These are phyloP conservation scores for Aspergillus saccharolyticus DNA, from an alignment of 495 filamentous ascomycete genomes.

Conservation along the genomic window DNA sequence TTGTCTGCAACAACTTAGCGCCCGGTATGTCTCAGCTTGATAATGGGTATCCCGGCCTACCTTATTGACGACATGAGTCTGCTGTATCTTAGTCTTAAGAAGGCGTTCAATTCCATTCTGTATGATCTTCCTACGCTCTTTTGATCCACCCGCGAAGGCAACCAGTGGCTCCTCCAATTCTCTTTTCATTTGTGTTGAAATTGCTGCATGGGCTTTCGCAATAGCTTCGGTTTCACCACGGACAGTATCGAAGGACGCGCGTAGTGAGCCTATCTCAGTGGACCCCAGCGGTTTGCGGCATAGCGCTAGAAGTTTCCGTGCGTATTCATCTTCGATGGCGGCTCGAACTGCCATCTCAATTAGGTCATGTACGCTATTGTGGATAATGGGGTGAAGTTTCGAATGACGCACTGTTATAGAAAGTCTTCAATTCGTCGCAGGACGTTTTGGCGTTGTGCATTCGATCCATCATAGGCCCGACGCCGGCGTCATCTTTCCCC, in stretches of 20 bases:
- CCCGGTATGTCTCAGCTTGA: not conserved
- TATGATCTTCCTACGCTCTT: constrained; percentile 93
- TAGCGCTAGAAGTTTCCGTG: constrained; percentile 82
- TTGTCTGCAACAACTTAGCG: constrained; percentile 54
- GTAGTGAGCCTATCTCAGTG: constrained; percentile 79
- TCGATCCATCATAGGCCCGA: constrained; percentile 85
- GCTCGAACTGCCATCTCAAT: constrained; percentile 62
- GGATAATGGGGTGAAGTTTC: not conserved
- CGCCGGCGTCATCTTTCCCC: constrained; percentile 98
- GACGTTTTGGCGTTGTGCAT: constrained; percentile 96
- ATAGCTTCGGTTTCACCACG: constrained; percentile 91
- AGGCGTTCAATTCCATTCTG: constrained; percentile 90
- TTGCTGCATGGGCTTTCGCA: constrained; percentile 85
- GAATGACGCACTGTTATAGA: constrained; percentile 66
- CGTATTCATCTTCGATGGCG: constrained; percentile 94
- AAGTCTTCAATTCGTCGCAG: constrained; percentile 87
- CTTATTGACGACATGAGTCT: constrained; percentile 89
- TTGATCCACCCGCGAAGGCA: constrained; percentile 88
- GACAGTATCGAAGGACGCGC: constrained; percentile 75
- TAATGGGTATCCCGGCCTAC: constrained; percentile 30
- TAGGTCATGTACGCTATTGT: not conserved
- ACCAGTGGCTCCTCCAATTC: constrained; percentile 94
- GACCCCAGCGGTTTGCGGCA: constrained; percentile 87
- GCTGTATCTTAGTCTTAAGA: constrained; percentile 85
- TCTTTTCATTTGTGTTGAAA: constrained; percentile 89